Conservation (phyloP, 192 early-diverging fungal genomes). For the Backusella sp. region DNA sequence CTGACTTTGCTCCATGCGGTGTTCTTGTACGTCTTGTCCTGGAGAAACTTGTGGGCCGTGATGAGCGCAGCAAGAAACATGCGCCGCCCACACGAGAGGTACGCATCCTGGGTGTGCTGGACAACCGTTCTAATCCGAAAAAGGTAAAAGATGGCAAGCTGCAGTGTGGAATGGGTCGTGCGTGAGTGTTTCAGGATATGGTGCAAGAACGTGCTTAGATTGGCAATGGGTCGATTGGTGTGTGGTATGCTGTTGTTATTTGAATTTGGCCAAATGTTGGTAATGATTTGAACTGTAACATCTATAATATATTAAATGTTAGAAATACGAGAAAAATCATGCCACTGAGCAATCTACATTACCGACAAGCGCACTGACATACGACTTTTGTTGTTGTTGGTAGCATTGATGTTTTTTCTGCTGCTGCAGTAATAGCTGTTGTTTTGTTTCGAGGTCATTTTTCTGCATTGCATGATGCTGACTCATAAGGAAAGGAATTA, state of each 20-base stretch:
- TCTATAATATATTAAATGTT: too few species aligned
- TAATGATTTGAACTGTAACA: slow-evolving; percentile 8
- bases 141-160: slow-evolving; percentile 59
- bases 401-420: not conserved
- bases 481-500: slow-evolving; percentile 3
- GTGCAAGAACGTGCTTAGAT: slow-evolving; percentile 45
- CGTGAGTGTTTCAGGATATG: slow-evolving; percentile 57
- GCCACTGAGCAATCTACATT: not conserved
- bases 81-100: slow-evolving; percentile 66
- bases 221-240: slow-evolving; percentile 21
- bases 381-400: slow-evolving; percentile 13
- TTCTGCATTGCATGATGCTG: not conserved
- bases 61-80: slow-evolving; percentile 86
- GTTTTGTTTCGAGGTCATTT: not conserved
- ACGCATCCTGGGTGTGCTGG: slow-evolving; percentile 6
- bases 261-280: slow-evolving; percentile 14
- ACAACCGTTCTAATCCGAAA: slow-evolving; percentile 25
- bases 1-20: slow-evolving; percentile 88
- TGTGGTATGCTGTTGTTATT: not conserved
- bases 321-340: too few species aligned
- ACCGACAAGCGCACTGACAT: slow-evolving; percentile 24
- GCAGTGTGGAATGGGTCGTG: slow-evolving; percentile 59
- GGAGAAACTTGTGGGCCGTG: slow-evolving; percentile 84
- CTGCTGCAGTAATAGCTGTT: not conserved
- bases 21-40: slow-evolving; percentile 86